Base-by-base conservation (phyloP, 176 grass and related monocot genomes). In the Oryza meyeriana region DNA sequence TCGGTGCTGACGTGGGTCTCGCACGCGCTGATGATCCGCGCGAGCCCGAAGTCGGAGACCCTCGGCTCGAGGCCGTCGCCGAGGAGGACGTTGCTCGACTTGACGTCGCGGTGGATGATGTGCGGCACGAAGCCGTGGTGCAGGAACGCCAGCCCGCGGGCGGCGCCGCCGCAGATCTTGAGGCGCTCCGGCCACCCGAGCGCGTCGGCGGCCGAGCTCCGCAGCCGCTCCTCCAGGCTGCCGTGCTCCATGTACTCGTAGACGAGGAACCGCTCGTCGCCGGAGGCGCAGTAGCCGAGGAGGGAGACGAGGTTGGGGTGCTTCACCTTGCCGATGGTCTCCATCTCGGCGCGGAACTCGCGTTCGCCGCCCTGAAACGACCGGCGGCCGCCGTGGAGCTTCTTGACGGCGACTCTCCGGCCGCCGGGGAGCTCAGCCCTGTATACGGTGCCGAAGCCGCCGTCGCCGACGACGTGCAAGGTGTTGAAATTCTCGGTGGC, bases 251-350 rank as follows among this genome's bases (percentile, higher is more conserved):
- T 97, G 71, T 94, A 91, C 77, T 97, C 91, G 4, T 97, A 97
- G 64, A 97, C 86, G 35, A 97, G 77, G 69, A 94, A 90, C 27
- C 94, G 76, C 48, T 97, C 87, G 9, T 97, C 85, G 40, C 52
- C 75, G 30, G 70, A 72, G 35, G 87, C 87, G 24, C 91, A 94
- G 71, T 97, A 97, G 25, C 94, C 94, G 58, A 97, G 66, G 11
- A 97, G 78, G 11, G 91, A 85, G 27, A 97, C 94, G 10, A 97
- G 87, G 78, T 97, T 97, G 10, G 36, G 69, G 82, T 97, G 94
- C 75, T 90, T 97, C 64, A 97, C 89, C 82, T 94, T 97, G 18
- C 94, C 94, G 74, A 97, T 91, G 30, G 94, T 97, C 68, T 97
- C 94, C 89, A 97, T 94, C 82, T 97, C 94, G 44, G 94, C 94